Base-by-base conservation (phyloP, 169 alveolate genomes). In the Theileria parva region DNA sequence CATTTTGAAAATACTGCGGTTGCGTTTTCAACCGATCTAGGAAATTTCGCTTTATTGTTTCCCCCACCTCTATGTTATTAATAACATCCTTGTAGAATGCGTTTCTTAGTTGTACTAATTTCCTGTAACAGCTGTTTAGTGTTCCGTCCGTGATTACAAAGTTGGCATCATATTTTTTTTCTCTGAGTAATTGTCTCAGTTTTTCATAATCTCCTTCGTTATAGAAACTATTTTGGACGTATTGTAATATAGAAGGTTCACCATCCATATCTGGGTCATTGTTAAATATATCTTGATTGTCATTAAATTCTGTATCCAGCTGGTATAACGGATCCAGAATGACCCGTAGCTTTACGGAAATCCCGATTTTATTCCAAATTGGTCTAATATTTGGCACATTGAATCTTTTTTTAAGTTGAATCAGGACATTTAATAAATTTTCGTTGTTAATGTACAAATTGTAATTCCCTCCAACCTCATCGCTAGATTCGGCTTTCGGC, bases 301-400 rank as follows among this genome's bases (percentile, higher is more conserved):
- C 53, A 44, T 32, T 21, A 21, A 17, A 2, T 34, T 72, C 73
- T 4, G n/a, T 23, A 28, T 28, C 79, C 2, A 4, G 74, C 0
- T n/a, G 63, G 44, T 17, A 32, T 32, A n/a, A 3, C 39, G 37
- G 77, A 13, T 27, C 39, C 17, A 81, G 65, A 6, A 19, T 37
- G 4, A 81, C 30, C 1, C 66, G 66, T 55, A 81, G 65, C 17
- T 65, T 66, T 66, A 81, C 13, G 17, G 80, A 27, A 5, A 5
- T 15, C 7, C 88, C 88, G 2, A 60, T 7, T 25, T 55, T 66
- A 23, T 65, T 48, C 88, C 88, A 81, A 11, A 77, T 65, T 13
- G 74, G 80, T 8, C 27, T 25, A 15, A 64, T 44, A 48, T 63
- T 66, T 25, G 63, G 34, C 32, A 77, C 48, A 7, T 32, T 15